Evolutionary conservation across 352 stramenopile species (phyloP), one percentile per base, ranked within the genome.

Genomic region (Phytopythium aichiense): DNA sequence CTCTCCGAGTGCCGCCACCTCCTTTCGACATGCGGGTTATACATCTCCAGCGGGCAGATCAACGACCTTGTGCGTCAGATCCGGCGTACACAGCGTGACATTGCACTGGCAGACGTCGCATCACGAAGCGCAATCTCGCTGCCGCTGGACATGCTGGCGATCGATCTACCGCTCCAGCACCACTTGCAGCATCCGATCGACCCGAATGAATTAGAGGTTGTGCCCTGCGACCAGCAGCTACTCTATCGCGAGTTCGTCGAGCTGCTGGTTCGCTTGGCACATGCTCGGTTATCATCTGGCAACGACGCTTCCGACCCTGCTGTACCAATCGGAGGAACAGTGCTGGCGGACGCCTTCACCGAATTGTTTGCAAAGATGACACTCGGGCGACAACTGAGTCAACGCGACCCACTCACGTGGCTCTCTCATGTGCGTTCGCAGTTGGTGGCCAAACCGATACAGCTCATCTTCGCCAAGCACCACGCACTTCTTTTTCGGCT

Each of bases 231-330:
- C 33, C 66, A 81, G 56, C 51, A 84, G 15, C 23, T 90, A 7
- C 64, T 88, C 0, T 88, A 69, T 38, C 74, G 80, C 12, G 80
- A 90, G 64, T 90, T 90, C 55, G 76, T 84, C 7, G 80, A 90
- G 60, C 57, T 90, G 28, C 73, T 90, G n/a, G 73, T 90, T 28
- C 76, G 80, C 11, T 64, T 88, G 13, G 74, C 74, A n/a, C 45
- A 71, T 23, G 65, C 66, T 25, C 71, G 73, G 51, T 56, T 76
- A 15, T 67, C 54, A 37, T 59, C 40, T 30, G 61, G 13, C 20
- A 20, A 63, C n/a, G 55, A 58, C 23, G 25, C 46, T 4, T 52
- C 65, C 33, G 64, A 69, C 3, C 35, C 50, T 7, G 50, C 72
- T 1, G 48, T 54, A 13, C 62, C 25, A 4, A 31, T 43, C 8